These are phyloP conservation scores for Pyrenochaeta sp. DNA, from an alignment of 2,329 filamentous ascomycete genomes.

Conservation along the genomic window DNA sequence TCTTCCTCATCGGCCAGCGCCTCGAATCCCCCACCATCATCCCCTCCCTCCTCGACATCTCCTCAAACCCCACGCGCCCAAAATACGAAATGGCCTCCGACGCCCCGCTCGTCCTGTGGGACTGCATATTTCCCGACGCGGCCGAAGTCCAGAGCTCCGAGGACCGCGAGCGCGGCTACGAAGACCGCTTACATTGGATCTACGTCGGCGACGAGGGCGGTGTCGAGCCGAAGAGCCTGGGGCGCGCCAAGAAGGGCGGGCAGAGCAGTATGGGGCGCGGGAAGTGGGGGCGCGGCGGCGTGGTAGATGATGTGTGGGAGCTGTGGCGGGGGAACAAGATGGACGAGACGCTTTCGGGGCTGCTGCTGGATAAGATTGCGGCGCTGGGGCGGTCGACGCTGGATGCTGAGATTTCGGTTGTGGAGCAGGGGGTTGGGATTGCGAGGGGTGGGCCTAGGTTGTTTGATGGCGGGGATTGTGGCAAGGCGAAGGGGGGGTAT, in stretches of 20 bases:
- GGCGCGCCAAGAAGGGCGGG: conserved; percentile 18
- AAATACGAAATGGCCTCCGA: conserved; percentile 92
- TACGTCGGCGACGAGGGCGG: conserved; percentile 73
- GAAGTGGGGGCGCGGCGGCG: conserved; percentile 46
- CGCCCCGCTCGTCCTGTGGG: conserved; percentile 90
- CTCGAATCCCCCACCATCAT: conserved; percentile 79
- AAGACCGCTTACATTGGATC: conserved; percentile 77
- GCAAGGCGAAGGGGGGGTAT: conserved; percentile 65
- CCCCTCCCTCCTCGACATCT: conserved; percentile 75
- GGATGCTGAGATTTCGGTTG: conserved; percentile 15
- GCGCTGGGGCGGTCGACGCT: conserved; percentile 44
- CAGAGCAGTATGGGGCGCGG: conserved; percentile 28
- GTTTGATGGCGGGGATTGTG: conserved; percentile 65
- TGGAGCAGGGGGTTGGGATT: conserved; percentile 24
- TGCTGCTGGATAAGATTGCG: conserved; percentile 71
- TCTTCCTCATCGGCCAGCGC: conserved; percentile 93
- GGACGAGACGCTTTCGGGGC: conserved; percentile 82
- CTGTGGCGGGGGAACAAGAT: conserved; percentile 86
- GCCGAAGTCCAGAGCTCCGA: conserved; percentile 46
- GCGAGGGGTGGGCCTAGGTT: conserved; percentile 56
- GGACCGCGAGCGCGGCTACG: conserved; percentile 51
- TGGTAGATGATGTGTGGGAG: conserved; percentile 71
- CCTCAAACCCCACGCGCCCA: conserved; percentile 75
- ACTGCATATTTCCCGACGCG: conserved; percentile 80
- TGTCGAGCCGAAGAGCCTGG: conserved; percentile 53